Evolutionary conservation across 2,329 filamentous ascomycete genomes (phyloP).

Genomic region (Xylaria digitata): DNA sequence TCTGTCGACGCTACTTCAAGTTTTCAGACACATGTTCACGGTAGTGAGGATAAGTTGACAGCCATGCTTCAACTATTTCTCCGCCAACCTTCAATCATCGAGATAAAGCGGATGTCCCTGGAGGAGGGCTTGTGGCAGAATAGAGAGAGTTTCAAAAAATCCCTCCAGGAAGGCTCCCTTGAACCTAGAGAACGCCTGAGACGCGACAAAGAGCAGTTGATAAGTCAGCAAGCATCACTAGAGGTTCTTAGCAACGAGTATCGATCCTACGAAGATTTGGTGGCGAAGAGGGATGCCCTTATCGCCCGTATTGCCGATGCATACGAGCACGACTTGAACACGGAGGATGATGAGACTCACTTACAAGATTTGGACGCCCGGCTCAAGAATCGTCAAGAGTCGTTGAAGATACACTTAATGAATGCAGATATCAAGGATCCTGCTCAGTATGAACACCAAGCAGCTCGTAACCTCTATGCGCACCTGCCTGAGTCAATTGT

Average conservation of each 20-base stretch:
- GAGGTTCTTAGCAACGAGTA: conserved; percentile 56
- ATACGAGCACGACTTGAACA: conserved; percentile 64
- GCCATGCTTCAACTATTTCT: conserved; percentile 54
- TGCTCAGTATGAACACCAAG: conserved; percentile 52
- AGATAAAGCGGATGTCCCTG: conserved; percentile 54
- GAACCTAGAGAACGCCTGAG: conserved; percentile 61
- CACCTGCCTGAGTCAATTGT: conserved; percentile 52
- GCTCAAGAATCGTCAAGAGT: conserved; percentile 58
- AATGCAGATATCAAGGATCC: conserved; percentile 60
- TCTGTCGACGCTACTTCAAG: conserved; percentile 32
- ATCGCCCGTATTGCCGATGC: conserved; percentile 60
- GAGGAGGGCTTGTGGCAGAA: conserved; percentile 60
- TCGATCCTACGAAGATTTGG: conserved; percentile 56
- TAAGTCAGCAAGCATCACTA: conserved; percentile 59
- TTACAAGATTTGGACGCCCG: conserved; percentile 61
- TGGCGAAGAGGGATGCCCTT: conserved; percentile 58
- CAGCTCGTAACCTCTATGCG: conserved; percentile 34
- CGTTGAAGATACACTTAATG: conserved; percentile 56
- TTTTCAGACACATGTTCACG: conserved; percentile 37
- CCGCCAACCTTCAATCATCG: conserved; percentile 49
- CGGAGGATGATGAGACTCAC: conserved; percentile 62
- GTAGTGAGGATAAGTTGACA: conserved; percentile 48
- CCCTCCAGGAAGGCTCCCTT: conserved; percentile 60
- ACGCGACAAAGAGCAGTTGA: conserved; percentile 60
- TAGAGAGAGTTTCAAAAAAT: conserved; percentile 59